Evolutionary conservation across 2,329 filamentous ascomycete species (phyloP), one percentile per base, ranked within the genome.

Genomic region (Fusarium phyllophilum): DNA sequence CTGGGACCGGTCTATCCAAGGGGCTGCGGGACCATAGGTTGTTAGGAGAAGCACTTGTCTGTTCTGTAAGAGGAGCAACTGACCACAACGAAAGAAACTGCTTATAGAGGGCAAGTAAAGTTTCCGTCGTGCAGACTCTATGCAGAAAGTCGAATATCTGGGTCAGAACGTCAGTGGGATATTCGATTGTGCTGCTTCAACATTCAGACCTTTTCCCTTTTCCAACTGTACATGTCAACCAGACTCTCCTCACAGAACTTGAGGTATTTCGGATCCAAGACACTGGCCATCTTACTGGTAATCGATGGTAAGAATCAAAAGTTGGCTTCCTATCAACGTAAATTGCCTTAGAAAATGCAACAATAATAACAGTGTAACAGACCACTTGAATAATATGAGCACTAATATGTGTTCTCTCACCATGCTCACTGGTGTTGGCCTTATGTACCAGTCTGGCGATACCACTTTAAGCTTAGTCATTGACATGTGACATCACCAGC

Each of bases 331-430:
- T 26, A 26, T 26, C 26, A 26, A 26, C 26, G 26, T 26, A 26
- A 26, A 26, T 26, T 26, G 26, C 26, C 26, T 26, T 26, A 26
- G 26, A 26, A 26, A 26, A 6, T 26, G 26, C 6, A 26, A 26
- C 11, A 45, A 18, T 1, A 26, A 45, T 13, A 45, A 18, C 5
- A 18, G 14, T 26, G 2, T 12, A 0, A 20, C 18, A 4, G 17
- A 6, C 3, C 6, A 20, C 13, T 13, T 31, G 3, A 0, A 12
- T n/a, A n/a, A 6, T 17, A 17, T 11, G 5, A n/a, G 14, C 14
- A 49, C 46, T 13, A n/a, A n/a, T 4, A 11, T 14, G 3, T 34
- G 6, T 2, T 11, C 12, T 5, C 17, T 34, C 22, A 5, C 12
- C 3, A 6, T 17, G 3, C 4, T 7, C 15, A 49, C 29, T 49